These are phyloP conservation scores for Beta vulgaris DNA, from an alignment of 148 eudicot species.

Conservation along the genomic window DNA sequence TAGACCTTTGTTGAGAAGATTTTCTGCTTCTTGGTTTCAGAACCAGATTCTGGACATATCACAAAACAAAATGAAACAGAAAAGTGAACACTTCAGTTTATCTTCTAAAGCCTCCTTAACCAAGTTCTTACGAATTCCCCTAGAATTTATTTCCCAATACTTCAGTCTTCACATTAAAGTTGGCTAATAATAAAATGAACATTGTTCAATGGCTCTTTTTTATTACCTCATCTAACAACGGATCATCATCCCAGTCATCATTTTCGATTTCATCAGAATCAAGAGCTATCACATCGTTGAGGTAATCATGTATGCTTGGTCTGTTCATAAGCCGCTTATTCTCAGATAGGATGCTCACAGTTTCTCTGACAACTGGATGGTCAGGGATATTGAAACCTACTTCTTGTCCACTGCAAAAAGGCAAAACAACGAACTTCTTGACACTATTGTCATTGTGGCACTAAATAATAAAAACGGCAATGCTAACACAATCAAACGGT, in stretches of 20 bases:
- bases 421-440: slow-evolving; percentile 12
- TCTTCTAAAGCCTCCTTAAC: no score
- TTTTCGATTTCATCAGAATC: slow-evolving; percentile 41
- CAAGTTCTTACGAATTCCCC: not conserved
- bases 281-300: slow-evolving; percentile 37
- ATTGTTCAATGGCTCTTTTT: not conserved
- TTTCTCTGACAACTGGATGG: slow-evolving; percentile 25
- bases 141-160: not conserved
- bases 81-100: no score
- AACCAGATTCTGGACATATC: slow-evolving; percentile 46
- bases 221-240: slow-evolving; percentile 57
- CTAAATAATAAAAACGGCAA: not conserved
- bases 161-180: not conserved
- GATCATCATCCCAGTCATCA: slow-evolving; percentile 34
- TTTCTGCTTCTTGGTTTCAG: slow-evolving; percentile 34
- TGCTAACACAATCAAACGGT: not conserved
- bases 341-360: slow-evolving; percentile 23
- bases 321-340: slow-evolving; percentile 26
- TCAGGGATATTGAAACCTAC: slow-evolving; percentile 46
- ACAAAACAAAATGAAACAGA: slow-evolving; percentile 14
- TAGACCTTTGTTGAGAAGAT: slow-evolving; percentile 26
- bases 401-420: slow-evolving; percentile 63
- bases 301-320: slow-evolving; percentile 24
- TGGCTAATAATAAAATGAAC: not conserved
- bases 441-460: not conserved